These are phyloP conservation scores for Ascochyta lentis DNA, from an alignment of 2,329 filamentous ascomycete species.

Conservation along the genomic window DNA sequence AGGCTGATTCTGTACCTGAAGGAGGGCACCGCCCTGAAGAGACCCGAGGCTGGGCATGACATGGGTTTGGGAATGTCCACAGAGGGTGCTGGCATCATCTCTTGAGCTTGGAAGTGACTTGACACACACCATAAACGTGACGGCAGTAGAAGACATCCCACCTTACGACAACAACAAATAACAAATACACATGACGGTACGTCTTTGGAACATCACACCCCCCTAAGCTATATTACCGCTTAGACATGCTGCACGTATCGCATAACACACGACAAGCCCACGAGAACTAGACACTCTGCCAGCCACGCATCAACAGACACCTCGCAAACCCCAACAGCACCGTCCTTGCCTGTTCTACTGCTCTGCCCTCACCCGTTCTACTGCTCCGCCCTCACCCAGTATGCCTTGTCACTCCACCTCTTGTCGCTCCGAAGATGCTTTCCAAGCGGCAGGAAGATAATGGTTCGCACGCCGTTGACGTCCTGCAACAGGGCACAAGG, in stretches of 20 bases:
- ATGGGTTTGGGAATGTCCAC: conserved; percentile 8
- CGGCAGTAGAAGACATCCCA: not conserved
- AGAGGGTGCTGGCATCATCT: conserved; percentile 7
- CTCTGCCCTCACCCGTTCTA: conserved; percentile 5
- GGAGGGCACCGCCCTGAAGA: conserved; percentile 44
- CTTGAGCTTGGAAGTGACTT: not conserved
- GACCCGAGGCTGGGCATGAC: conserved; percentile 23
- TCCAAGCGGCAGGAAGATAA: conserved; percentile 24
- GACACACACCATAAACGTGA: too few relatives aligned
- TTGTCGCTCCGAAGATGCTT: not conserved
- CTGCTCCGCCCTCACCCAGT: conserved; percentile 11
- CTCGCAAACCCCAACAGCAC: not conserved
- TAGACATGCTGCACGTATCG: not conserved
- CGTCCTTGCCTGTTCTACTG: not conserved
- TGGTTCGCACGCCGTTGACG: conserved; percentile 12
- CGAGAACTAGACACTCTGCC: not conserved
- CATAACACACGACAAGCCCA: not conserved
- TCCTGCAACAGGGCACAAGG: conserved; percentile 24
- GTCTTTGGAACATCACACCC: not conserved
- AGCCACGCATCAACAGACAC: not conserved
- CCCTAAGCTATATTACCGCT: not conserved
- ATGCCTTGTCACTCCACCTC: conserved; percentile 11
- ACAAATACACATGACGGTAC: not conserved
- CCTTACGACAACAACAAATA: not conserved
- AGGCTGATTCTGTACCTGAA: conserved; percentile 83